Base-by-base conservation (phyloP, 495 filamentous ascomycete species). In the Penicillium lagena region DNA sequence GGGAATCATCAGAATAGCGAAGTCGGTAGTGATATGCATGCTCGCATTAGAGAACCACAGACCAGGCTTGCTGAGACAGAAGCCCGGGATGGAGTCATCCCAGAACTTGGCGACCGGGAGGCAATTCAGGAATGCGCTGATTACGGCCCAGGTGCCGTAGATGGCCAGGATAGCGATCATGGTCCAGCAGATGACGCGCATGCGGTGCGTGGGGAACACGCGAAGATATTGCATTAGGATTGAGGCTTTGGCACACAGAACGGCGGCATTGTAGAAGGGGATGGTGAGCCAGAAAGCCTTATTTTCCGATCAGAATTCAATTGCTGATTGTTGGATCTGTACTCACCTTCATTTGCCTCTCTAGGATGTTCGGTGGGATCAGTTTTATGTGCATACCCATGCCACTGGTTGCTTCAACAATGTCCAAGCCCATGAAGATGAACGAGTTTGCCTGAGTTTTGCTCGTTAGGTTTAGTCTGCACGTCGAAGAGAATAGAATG, bases 11-110 rank as follows among this genome's bases (percentile, higher is more conserved):
- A 81, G 46, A 29, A 80, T 78, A 2, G 64, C 62, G 7, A 79
- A 37, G 43, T 81, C 77, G 22, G 73, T 75, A 6, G 71, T 37
- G 29, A 76, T 72, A 43, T 80, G 77, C 61, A 79, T 70, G 12
- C 64, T 58, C 2, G 70, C 65, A 43, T 77, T 75, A 12, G 67
- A 67, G 50, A 77, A 76, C 59, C 77, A 69, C 3, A 76, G 55
- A 1, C 63, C 66, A 35, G 67, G 61, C 39, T 56, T 58, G 35
- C 59, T 60, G 37, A 77, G 37, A 43, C 74, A 76, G 46, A 45
- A 69, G 9, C 60, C 63, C 8, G 33, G 27, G 10, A 66, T 49
- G 0, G 51, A 39, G 9, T 47, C 41, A 22, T 72, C 54, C 68
- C 70, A 72, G 58, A 71, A 72, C 27, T 66, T 67, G n/a, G 64